A percentile compares a stretch with the other conserved stretches of the same genome.
Conservation (phyloP, 257 asterid species). For the Prunella vulgaris region DNA sequence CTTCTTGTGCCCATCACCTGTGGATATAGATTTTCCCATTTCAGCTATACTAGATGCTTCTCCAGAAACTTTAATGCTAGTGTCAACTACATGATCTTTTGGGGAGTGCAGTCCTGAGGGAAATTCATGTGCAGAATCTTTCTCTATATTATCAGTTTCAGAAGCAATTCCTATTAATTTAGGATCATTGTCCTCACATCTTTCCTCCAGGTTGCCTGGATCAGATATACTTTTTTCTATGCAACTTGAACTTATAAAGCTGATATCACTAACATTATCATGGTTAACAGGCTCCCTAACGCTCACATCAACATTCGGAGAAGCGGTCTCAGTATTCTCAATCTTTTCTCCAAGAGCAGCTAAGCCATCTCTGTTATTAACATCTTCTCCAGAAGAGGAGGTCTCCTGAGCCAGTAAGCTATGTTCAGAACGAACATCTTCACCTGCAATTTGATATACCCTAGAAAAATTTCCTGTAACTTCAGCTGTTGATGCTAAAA, state of each 20-base stretch:
- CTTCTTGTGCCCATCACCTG: slow-evolving; percentile 28
- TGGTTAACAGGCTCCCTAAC: slow-evolving; percentile 30
- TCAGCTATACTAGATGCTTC: slow-evolving; percentile 22
- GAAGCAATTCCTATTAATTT: slow-evolving; percentile 23
- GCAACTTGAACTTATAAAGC: slow-evolving; percentile 30
- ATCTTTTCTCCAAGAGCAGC: slow-evolving; percentile 25
- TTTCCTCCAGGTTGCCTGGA: slow-evolving; percentile 28
- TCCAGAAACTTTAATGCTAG: slow-evolving; percentile 12
- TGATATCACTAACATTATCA: slow-evolving; percentile 28
- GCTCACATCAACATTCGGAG: slow-evolving; percentile 28
- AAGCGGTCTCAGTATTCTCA: slow-evolving; percentile 29
- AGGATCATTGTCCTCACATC: slow-evolving; percentile 21
- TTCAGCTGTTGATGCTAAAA: slow-evolving; percentile 34
- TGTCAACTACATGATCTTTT: slow-evolving; percentile 39
- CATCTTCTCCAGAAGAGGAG: slow-evolving; percentile 35
- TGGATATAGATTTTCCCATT: slow-evolving; percentile 28
- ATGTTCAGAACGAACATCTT: slow-evolving; percentile 22
- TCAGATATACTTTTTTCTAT: slow-evolving; percentile 17
- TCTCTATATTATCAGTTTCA: slow-evolving; percentile 28
- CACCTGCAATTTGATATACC: slow-evolving; percentile 32
- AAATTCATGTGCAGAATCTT: slow-evolving; percentile 23
- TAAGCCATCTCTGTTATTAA: slow-evolving; percentile 27
- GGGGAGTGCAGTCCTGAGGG: slow-evolving; percentile 35
- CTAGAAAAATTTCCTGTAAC: slow-evolving; percentile 28
- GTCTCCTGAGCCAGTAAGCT: slow-evolving; percentile 29